These are phyloP conservation scores for Phaseolus coccineus DNA, from an alignment of 331 rosid genomes.

Conservation along the genomic window DNA sequence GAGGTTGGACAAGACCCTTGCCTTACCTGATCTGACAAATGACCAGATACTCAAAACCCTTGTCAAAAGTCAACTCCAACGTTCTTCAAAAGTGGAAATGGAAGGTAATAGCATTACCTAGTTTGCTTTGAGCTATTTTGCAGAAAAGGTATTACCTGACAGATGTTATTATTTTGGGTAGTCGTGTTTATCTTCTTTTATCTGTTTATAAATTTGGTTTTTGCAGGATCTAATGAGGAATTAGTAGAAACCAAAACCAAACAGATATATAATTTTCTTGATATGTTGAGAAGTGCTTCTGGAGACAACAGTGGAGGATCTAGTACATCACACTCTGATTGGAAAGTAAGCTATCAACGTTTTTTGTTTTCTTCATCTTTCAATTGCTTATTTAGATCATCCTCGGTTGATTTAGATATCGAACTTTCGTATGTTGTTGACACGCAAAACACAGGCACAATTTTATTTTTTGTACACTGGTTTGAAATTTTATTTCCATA, in stretches of 20 bases:
- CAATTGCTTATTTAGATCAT: background rate
- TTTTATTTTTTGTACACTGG: too few species aligned
- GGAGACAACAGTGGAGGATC: constrained; percentile 42
- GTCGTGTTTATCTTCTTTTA: background rate
- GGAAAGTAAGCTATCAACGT: constrained; percentile 74
- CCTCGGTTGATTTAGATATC: background rate
- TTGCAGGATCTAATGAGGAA: constrained; percentile 60
- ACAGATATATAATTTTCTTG: constrained; percentile 76
- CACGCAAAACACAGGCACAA: background rate
- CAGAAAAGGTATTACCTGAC: background rate
- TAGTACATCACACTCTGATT: constrained; percentile 60
- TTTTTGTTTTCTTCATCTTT: constrained; percentile 25
- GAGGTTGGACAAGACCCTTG: constrained; percentile 80
- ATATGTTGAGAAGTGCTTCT: constrained; percentile 83
- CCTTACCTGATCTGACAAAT: constrained; percentile 70
- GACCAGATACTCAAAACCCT: constrained; percentile 59
- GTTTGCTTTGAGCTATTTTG: constrained; percentile 30
- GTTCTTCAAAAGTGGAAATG: constrained; percentile 46
- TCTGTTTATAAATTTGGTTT: constrained; percentile 14
- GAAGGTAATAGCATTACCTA: constrained; percentile 57
- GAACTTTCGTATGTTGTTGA: background rate
- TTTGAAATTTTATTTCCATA: background rate
- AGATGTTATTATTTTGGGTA: constrained; percentile 17
- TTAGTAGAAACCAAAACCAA: constrained; percentile 64
- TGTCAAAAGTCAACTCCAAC: constrained; percentile 69